These are phyloP conservation scores for Mortierella sp. DNA, from an alignment of 371 early-diverging fungal species.

Conservation along the genomic window DNA sequence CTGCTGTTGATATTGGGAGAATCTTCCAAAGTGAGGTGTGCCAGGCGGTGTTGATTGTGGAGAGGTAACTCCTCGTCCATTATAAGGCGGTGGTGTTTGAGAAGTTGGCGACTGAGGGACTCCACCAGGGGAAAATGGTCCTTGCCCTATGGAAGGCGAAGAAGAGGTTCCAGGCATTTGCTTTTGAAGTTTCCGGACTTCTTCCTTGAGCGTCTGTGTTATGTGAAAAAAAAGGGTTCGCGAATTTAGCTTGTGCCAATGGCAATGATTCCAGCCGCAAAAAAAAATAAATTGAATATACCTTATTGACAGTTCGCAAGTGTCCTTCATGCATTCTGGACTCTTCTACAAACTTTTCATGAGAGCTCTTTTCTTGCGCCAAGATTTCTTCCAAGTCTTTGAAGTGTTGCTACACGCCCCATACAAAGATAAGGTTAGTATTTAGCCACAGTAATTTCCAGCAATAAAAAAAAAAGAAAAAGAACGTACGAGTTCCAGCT, in stretches of 20 bases:
- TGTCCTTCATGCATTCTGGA: constrained; percentile 72
- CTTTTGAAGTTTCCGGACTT: constrained; percentile 56
- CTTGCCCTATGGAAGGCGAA: constrained; percentile 16
- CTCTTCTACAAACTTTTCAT: constrained; percentile 68
- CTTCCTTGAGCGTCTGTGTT: constrained; percentile 76
- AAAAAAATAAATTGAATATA: constrained; percentile 17
- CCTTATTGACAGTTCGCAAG: constrained; percentile 75
- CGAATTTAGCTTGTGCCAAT: too few relatives aligned
- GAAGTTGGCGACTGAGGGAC: constrained; percentile 32
- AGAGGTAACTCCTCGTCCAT: constrained; percentile 28
- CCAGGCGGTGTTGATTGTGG: constrained; percentile 48
- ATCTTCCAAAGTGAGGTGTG: constrained; percentile 37
- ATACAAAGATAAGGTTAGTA: background rate
- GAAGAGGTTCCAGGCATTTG: constrained; percentile 34
- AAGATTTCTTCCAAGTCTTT: constrained; percentile 45
- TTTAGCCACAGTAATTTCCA: too few relatives aligned
- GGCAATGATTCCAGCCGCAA: too few relatives aligned
- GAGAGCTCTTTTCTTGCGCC: constrained; percentile 43
- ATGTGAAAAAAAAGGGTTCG: background rate
- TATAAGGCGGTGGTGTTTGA: constrained; percentile 41
- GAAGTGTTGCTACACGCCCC: constrained; percentile 39
- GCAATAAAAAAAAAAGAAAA: background rate
- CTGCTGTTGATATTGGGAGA: constrained; percentile 38
- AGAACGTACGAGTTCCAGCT: constrained; percentile 44
- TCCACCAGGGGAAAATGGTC: constrained; percentile 31